Evolutionary conservation across 371 early-diverging fungal genomes (phyloP), one percentile per base, ranked within the genome.

Genomic region (Syncephalastrum monosporum): DNA sequence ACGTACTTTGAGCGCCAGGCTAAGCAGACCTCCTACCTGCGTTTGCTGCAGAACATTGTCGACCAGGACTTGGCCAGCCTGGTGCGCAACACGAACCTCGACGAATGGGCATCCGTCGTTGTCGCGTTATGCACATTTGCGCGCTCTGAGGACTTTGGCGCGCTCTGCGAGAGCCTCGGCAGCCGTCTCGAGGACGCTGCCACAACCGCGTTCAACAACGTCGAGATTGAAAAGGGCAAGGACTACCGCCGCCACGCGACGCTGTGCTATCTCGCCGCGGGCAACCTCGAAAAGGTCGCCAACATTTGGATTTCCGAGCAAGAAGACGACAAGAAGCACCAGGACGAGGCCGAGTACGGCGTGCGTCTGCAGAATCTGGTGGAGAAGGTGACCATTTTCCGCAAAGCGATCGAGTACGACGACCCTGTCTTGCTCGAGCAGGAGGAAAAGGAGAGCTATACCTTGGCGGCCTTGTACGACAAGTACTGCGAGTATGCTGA

Each of bases 91-190:
- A 89, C 87, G 2, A 81, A 83, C 23, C 60, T 97, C 64, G 78
- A 74, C n/a, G 91, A 91, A 55, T 98, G 99, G 99, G 87, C 91
- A 57, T 93, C 96, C 49, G 81, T 93, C 23, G 71, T 97, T 27
- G 94, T 91, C 8, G 77, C 96, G 8, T 75, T 99, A 41, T 96
- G 96, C 75, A 94, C 96, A 0, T 97, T 95, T 72, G 91, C 92
- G 25, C 77, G 85, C 47, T 78, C 85, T 15, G 90, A 88, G 44
- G 88, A 91, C 42, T 89, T 92, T 67, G 81, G 82, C 46, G 68
- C 72, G 33, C 71, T 91, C 29, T 87, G 88, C 63, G 88, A 88
- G 57, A 71, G 72, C 3, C 82, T 94, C 16, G 93, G 92, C 17
- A 70, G 73, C 42, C 81, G 92, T 42, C 65, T 93, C 25, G 88